A percentile compares a stretch with the other conserved stretches of the same genome.
Conservation (phyloP, 305 asterid species). For the Rubia balearica region DNA sequence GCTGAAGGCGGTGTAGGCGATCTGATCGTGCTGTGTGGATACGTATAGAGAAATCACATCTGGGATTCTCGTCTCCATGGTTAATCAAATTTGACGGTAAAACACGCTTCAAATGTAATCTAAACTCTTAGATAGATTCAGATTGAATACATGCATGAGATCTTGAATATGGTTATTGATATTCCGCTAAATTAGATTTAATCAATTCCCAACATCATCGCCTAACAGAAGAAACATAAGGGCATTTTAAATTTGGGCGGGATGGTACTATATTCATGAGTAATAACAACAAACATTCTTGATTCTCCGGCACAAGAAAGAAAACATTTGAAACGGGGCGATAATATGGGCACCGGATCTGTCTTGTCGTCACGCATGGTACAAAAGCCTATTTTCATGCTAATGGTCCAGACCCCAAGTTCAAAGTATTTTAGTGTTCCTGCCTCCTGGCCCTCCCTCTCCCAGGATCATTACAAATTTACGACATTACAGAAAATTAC, state of each 20-base stretch:
- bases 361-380: constrained; percentile 11
- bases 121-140: no score
- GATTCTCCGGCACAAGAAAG: constrained; percentile 15
- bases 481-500: no score
- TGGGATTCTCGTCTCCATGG: no score
- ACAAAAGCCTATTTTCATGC: background rate
- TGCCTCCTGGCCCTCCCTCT: background rate
- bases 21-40: no score
- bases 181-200: no score
- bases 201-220: no score
- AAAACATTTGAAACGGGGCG: background rate
- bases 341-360: constrained; percentile 21
- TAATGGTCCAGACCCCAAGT: constrained; percentile 11
- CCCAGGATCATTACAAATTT: background rate
- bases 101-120: no score
- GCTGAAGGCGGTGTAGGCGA: no score
- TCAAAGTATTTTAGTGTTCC: background rate
- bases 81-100: no score
- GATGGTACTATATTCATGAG: background rate
- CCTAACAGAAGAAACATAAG: background rate
- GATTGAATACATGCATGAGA: no score
- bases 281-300: constrained; percentile 16
- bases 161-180: no score
- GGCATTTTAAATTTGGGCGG: background rate
- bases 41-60: no score